These are phyloP conservation scores for Eutypella sp. DNA, from an alignment of 2,329 filamentous ascomycete genomes.

Conservation along the genomic window DNA sequence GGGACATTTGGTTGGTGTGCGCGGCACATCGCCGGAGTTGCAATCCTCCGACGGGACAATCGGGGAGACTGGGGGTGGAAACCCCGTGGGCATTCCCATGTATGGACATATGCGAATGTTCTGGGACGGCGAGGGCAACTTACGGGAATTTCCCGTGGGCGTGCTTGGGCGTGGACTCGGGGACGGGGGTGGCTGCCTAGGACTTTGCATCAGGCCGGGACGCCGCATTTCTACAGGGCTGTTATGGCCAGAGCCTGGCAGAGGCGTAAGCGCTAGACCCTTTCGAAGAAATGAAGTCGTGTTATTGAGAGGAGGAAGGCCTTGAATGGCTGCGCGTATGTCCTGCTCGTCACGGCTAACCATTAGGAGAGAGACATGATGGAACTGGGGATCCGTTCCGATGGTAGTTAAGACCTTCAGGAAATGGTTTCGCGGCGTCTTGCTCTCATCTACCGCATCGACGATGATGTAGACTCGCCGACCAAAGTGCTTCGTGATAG, in stretches of 20 bases:
- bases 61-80: too few species aligned
- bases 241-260: too few species aligned
- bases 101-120: too few species aligned
- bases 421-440: slow-evolving; percentile 12
- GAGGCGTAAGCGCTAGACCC: background rate
- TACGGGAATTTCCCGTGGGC: too few species aligned
- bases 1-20: background rate
- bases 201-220: too few species aligned
- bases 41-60: too few species aligned
- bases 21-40: too few species aligned
- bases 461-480: slow-evolving; percentile 19
- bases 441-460: slow-evolving; percentile 28
- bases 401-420: slow-evolving; percentile 17
- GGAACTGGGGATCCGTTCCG: slow-evolving; percentile 15
- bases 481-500: slow-evolving; percentile 13
- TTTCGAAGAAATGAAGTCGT: background rate
- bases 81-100: too few species aligned
- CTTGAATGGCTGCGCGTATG: slow-evolving; percentile 13
- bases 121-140: too few species aligned
- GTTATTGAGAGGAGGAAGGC: background rate
- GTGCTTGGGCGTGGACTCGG: too few species aligned
- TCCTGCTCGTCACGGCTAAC: slow-evolving; percentile 26
- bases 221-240: background rate
- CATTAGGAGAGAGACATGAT: slow-evolving; percentile 21
- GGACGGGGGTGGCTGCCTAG: too few species aligned